Evolutionary conservation across 306 rosid genomes (phyloP).

Genomic region (Lathyrus tuberosus): DNA sequence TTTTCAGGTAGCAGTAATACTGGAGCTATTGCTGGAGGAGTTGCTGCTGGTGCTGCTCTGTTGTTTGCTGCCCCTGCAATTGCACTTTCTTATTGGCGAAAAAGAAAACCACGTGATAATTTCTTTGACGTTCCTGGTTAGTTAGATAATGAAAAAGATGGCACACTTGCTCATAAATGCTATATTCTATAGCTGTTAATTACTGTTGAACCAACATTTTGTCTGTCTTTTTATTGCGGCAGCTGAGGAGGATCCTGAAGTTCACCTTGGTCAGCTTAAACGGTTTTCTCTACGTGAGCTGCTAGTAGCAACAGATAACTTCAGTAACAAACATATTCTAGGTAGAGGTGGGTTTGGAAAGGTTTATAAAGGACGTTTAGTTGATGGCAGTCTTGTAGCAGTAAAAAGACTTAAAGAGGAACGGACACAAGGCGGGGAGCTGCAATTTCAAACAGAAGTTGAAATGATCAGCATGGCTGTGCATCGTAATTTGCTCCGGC

Average conservation of each 20-base stretch:
- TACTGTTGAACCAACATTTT: slow-evolving; percentile 26
- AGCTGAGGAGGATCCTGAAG: slow-evolving; percentile 99
- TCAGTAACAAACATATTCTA: slow-evolving; percentile 77
- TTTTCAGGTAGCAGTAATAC: slow-evolving; percentile 64
- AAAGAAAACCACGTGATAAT: slow-evolving; percentile 74
- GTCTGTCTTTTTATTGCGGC: slow-evolving; percentile 29
- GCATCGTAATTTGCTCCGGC: slow-evolving; percentile 95
- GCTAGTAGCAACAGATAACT: slow-evolving; percentile 89
- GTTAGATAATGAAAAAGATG: slow-evolving; percentile 42
- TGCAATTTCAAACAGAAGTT: slow-evolving; percentile 96
- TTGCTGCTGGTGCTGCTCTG: slow-evolving; percentile 95
- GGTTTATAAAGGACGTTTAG: slow-evolving; percentile 93
- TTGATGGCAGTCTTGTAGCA: slow-evolving; percentile 87
- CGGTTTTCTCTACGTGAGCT: slow-evolving; percentile 93
- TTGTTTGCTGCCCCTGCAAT: slow-evolving; percentile 95
- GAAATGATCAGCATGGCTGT: slow-evolving; percentile 99
- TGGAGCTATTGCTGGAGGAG: slow-evolving; percentile 99
- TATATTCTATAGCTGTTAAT: slow-evolving; percentile 14
- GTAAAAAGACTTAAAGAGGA: slow-evolving; percentile 97
- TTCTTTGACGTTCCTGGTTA: slow-evolving; percentile 98
- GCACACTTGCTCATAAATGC: slow-evolving; percentile 18
- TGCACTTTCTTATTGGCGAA: slow-evolving; percentile 86
- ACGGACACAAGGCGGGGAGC: slow-evolving; percentile 92
- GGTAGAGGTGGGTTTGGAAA: slow-evolving; percentile 98
- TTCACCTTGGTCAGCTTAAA: slow-evolving; percentile 95